phyloP scores from a whole-genome alignment of 2,329 filamentous ascomycete species.

The Stachybotrys echinatus region DNA sequence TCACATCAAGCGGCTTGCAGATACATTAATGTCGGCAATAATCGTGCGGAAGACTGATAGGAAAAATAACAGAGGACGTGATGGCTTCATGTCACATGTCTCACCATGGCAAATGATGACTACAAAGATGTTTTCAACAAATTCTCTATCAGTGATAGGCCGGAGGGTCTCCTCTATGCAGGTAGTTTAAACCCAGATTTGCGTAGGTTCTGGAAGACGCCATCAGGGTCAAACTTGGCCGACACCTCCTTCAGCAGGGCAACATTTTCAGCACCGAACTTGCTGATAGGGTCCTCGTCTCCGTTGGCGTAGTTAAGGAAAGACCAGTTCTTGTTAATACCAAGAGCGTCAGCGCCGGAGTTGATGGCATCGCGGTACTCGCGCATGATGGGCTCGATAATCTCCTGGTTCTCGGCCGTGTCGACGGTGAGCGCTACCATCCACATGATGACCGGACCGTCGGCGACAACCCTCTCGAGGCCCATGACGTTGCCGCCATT shows the following conservation, averaged over 20 bases:
- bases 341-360: slow-evolving; percentile 17
- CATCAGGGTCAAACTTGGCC: slow-evolving; percentile 24
- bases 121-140: too few species aligned
- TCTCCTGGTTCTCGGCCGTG: slow-evolving; percentile 25
- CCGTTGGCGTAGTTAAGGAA: slow-evolving; percentile 39
- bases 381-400: slow-evolving; percentile 21
- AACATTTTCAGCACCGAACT: slow-evolving; percentile 31
- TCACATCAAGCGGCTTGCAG: too few species aligned
- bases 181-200: slow-evolving; percentile 23
- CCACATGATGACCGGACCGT: slow-evolving; percentile 30
- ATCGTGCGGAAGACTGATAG: too few species aligned
- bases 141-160: too few species aligned
- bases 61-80: too few species aligned
- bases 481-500: slow-evolving; percentile 25
- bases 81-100: too few species aligned
- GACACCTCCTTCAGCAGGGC: slow-evolving; percentile 20
- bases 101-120: too few species aligned
- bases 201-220: slow-evolving; percentile 26
- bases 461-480: slow-evolving; percentile 24
- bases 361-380: slow-evolving; percentile 18
- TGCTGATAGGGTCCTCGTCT: slow-evolving; percentile 29
- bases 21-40: too few species aligned
- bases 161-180: too few species aligned
- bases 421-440: slow-evolving; percentile 32
- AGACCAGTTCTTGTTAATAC: slow-evolving; percentile 25